Percentiles rank a stretch among this genome's conserved stretches.
phyloP scores from a whole-genome alignment of 345 rosid genomes.

The Lepidium aucheri region DNA sequence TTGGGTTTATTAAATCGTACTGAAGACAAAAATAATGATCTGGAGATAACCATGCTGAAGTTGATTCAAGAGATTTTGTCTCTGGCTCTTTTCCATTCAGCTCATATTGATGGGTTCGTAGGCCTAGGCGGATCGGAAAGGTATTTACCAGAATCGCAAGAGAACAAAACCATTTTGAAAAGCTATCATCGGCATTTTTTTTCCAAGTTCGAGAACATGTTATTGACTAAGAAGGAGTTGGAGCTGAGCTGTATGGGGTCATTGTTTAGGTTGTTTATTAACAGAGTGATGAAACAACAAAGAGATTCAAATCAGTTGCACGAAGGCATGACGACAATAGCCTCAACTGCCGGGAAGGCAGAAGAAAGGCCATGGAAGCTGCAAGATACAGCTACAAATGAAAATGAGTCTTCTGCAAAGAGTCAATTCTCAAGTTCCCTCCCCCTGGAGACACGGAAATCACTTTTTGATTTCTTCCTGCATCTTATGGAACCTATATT shows the following conservation, averaged over 20 bases:
- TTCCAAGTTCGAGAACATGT: conserved; percentile 45
- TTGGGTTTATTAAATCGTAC: conserved; percentile 37
- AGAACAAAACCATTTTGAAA: conserved; percentile 32
- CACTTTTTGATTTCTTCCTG: conserved; percentile 68
- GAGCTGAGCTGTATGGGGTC: conserved; percentile 50
- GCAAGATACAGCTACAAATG: conserved; percentile 11
- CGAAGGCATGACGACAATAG: conserved; percentile 26
- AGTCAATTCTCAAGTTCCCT: conserved; percentile 37
- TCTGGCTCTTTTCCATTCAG: conserved; percentile 66
- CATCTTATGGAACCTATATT: conserved; percentile 78
- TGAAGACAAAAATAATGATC: conserved; percentile 19
- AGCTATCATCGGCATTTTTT: conserved; percentile 87
- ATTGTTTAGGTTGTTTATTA: conserved; percentile 56
- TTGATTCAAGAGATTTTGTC: conserved; percentile 54
- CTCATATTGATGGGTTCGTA: conserved; percentile 75
- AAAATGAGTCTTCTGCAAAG: conserved; percentile 27
- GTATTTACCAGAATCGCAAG: conserved; percentile 37
- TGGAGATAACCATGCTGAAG: conserved; percentile 33
- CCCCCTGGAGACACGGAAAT: conserved; percentile 51
- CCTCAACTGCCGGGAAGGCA: conserved; percentile 30
- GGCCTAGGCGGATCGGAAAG: conserved; percentile 44
- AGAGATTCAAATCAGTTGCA: conserved; percentile 35
- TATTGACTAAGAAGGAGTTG: conserved; percentile 36
- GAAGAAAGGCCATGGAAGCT: conserved; percentile 21
- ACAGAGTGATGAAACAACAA: conserved; percentile 49